Percentiles rank a stretch among this genome's conserved stretches.
Conservation (phyloP, 192 early-diverging fungal species). For the Linnemannia hyalina region DNA sequence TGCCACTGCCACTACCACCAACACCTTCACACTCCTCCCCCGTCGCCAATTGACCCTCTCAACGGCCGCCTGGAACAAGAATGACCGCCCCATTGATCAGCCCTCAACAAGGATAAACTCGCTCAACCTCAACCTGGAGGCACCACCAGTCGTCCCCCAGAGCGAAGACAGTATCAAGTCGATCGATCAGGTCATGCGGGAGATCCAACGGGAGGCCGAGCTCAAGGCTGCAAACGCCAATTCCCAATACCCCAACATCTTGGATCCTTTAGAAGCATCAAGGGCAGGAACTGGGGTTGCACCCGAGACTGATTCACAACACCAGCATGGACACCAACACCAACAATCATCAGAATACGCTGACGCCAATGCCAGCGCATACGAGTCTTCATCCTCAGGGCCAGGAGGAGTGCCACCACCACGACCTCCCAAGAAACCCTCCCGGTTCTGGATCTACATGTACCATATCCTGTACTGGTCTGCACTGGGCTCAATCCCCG, state of each 20-base stretch:
- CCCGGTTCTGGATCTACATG: conserved; percentile 40
- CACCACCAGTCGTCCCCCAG: neutral
- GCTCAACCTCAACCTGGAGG: neutral
- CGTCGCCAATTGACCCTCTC: conserved; percentile 7
- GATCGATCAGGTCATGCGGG: conserved; percentile 42
- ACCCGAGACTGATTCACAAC: neutral
- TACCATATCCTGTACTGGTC: conserved; percentile 35
- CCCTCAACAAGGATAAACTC: conserved; percentile 19
- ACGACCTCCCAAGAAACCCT: conserved; percentile 20
- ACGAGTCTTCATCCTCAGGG: neutral
- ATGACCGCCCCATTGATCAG: conserved; percentile 6
- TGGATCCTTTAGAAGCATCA: conserved; percentile 2
- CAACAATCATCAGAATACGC: conserved; percentile 2
- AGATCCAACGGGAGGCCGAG: conserved; percentile 20
- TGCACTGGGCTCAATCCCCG: conserved; percentile 42
- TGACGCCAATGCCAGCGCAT: neutral
- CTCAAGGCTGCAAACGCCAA: neutral
- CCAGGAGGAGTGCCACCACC: conserved; percentile 10
- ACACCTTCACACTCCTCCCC: neutral
- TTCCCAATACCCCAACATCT: neutral
- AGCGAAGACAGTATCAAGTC: conserved; percentile 25
- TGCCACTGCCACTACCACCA: neutral
- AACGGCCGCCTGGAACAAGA: neutral
- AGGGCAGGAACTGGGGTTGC: neutral
- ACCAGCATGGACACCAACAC: neutral